Evolutionary conservation across 257 asterid genomes (phyloP).

Genomic region (Petunia secreta): DNA sequence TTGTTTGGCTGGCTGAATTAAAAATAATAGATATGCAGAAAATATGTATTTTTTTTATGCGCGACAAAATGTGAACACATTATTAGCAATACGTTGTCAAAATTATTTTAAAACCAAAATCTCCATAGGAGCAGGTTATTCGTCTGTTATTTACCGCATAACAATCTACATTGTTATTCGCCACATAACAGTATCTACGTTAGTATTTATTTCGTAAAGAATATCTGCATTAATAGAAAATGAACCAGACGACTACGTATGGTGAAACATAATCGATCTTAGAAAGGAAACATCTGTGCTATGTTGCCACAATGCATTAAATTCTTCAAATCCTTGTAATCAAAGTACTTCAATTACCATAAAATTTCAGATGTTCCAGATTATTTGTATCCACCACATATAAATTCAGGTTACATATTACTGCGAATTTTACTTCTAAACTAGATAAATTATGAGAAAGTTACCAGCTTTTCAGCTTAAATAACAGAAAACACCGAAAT

Average conservation of each 20-base stretch:
- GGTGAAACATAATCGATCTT: background rate
- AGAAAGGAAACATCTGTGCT: background rate
- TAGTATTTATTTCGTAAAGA: background rate
- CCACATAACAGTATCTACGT: background rate
- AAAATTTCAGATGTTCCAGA: background rate
- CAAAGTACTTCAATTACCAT: background rate
- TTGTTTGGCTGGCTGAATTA: background rate
- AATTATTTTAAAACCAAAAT: background rate
- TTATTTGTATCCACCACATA: background rate
- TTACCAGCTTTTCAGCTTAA: constrained; percentile 11
- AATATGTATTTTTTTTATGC: background rate
- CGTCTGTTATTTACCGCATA: background rate
- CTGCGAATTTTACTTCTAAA: background rate
- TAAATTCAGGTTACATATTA: background rate
- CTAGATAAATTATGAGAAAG: background rate
- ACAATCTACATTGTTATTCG: background rate
- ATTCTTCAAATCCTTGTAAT: background rate
- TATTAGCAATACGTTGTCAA: background rate
- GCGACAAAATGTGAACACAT: background rate
- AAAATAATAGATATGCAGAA: background rate
- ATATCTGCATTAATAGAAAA: background rate
- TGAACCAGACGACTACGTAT: background rate
- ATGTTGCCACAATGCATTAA: background rate
- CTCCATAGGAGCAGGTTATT: background rate
- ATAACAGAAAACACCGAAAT: background rate